Base-by-base conservation (phyloP, 495 filamentous ascomycete genomes). In the Podospora anserina region DNA sequence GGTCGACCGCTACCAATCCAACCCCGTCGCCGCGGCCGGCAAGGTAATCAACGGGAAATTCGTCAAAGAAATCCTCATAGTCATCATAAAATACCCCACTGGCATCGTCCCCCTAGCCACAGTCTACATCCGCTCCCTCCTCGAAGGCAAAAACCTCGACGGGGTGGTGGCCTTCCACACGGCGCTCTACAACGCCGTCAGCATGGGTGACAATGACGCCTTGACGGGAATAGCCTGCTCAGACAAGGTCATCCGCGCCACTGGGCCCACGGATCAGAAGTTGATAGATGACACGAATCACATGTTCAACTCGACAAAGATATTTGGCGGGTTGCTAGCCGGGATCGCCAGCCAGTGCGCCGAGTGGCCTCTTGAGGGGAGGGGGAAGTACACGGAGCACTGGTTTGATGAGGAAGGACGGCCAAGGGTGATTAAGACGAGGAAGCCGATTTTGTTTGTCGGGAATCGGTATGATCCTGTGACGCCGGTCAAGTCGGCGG, bases 401-500 rank as follows among this genome's bases (percentile, higher is more conserved):
- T 84, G 82, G 66, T 20, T 26, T 58, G 55, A 58, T 23, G 55
- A 20, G n/a, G 7, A 5, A 20, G 55, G n/a, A 20, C 1, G 5
- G 16, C n/a, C 55, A 19, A 58, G 23, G 23, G 61, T 76, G 5
- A 78, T 82, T 13, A 79, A 77, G 70, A 84, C 82, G 2, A 79
- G 76, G 72, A 77, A 79, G 26, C 82, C 55, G 55, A 68, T 82
- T 13, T 70, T 87, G 7, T 72, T 85, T 23, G 76, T 84, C 19
- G 78, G 80, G 1, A 85, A 82, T 65, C 78, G 73, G 0, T 69
- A 70, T 6, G 84, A 85, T 64, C 74, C 78, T 0, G 71, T 77
- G 34, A 85, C 84, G 0, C 81, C 84, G 16, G 66, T 85, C 9
- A 66, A 68, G 13, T 81, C 76, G 7, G 87, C 87, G 1, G 76